Evolutionary conservation across 768 basidiomycete genomes (phyloP).

Genomic region (Sporobolomyces pararoseus): DNA sequence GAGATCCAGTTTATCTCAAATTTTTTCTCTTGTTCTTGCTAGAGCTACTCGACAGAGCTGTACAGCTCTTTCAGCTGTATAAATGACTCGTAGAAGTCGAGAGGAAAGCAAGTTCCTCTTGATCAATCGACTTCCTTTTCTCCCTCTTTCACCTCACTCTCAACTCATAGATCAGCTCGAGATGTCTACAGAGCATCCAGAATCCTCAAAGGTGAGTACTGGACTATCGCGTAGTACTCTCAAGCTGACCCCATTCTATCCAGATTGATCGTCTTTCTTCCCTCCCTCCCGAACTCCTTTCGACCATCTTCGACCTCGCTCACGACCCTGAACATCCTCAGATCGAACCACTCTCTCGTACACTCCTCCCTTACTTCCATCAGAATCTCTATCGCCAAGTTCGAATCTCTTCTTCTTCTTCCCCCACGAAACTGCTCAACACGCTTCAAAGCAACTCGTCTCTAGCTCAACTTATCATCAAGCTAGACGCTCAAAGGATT

Average conservation of each 20-base stretch:
- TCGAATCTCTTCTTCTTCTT: neutral
- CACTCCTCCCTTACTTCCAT: neutral
- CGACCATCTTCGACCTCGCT: neutral
- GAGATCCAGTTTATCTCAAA: too few species aligned
- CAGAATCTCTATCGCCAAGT: neutral
- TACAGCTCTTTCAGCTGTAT: too few species aligned
- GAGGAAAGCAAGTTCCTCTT: too few species aligned
- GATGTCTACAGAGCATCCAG: too few species aligned
- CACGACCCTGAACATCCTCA: neutral
- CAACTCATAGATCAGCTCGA: too few species aligned
- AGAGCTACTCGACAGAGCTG: too few species aligned
- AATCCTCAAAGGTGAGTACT: too few species aligned
- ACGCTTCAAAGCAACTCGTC: neutral
- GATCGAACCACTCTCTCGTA: neutral
- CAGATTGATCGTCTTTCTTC: conserved; percentile 4
- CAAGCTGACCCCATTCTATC: neutral
- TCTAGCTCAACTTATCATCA: neutral
- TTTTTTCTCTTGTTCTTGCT: too few species aligned
- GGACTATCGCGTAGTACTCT: too few species aligned
- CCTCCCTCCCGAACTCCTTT: neutral
- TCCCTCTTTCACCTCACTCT: too few species aligned
- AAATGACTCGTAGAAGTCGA: too few species aligned
- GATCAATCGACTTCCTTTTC: too few species aligned
- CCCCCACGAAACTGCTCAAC: neutral
- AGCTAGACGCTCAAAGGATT: neutral